Evolutionary conservation across 495 filamentous ascomycete species (phyloP), one percentile per base, ranked within the genome.

Genomic region (Cercophora newfieldiana): DNA sequence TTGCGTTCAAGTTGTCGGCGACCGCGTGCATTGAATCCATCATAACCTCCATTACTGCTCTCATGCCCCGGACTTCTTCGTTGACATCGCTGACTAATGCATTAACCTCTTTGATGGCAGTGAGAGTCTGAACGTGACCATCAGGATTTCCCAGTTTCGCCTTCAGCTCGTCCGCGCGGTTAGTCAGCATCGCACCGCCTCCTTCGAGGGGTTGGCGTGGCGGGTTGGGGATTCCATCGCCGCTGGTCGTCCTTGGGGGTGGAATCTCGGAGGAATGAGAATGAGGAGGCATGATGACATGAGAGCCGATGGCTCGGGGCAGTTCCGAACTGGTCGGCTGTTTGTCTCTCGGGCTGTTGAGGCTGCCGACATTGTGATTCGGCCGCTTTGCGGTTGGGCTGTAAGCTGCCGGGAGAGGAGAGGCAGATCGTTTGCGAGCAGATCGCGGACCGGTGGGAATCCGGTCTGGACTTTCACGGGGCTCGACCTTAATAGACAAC

Each of bases 21-120:
- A 72, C 65, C 31, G 63, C 22, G 5, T 70, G 68, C 51, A 72
- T 64, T 0, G 70, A 74, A 6, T 70, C 70, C 64, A 74, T 54
- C 61, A 72, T 68, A 7, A 59, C 33, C 10, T 30, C 30, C 49
- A 70, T 58, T 1, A 51, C 63, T 7, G 65, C 47, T 22, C 48
- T 65, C 4, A 64, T 60, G 1, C 18, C 14, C 7, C 19, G 3
- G 10, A 57, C 16, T 16, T 57, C 54, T 1, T 30, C 54, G 10
- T 26, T 22, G 50, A 58, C 19, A 30, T 58, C 29, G 55, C 26
- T 29, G 26, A 58, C 12, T 7, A 4, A 16, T 7, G n/a, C 22
- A 3, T 33, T 29, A 16, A 72, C 53, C 7, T 63, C 44, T 0
- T 37, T 16, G 16, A 26, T 59, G 0, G 53, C 31, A 18, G 61